Conservation (phyloP, 768 basidiomycete genomes). For the Tubosaeta sp. region DNA sequence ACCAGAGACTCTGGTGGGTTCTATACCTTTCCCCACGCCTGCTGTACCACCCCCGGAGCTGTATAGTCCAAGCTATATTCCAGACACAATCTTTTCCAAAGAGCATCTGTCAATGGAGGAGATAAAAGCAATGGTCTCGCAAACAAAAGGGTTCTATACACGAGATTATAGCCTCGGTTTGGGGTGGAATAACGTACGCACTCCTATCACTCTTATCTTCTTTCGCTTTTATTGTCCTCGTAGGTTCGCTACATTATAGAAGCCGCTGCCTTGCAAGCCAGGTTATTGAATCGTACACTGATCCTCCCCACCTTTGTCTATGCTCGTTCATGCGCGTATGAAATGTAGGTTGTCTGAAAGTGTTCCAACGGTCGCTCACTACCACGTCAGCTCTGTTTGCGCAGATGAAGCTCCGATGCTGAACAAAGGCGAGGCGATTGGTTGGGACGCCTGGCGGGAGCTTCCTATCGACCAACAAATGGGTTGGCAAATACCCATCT, state of each 20-base stretch:
- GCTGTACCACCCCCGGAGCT: neutral
- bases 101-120: slow-evolving; percentile 28
- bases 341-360: slow-evolving; percentile 24
- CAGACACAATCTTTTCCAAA: neutral
- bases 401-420: slow-evolving; percentile 39
- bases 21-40: neutral
- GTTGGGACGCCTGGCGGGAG: slow-evolving; percentile 36
- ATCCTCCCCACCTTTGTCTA: slow-evolving; percentile 42
- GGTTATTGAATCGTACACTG: slow-evolving; percentile 37
- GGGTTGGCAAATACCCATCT: slow-evolving; percentile 31
- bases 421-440: slow-evolving; percentile 38
- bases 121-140: slow-evolving; percentile 31
- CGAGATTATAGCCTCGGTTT: slow-evolving; percentile 28
- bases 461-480: slow-evolving; percentile 24
- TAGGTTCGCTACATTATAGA: slow-evolving; percentile 45
- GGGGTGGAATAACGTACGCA: slow-evolving; percentile 42
- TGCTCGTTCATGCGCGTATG: slow-evolving; percentile 40
- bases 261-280: slow-evolving; percentile 37
- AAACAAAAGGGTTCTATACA: slow-evolving; percentile 38
- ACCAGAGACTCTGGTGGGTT: neutral
- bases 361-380: neutral
- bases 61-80: neutral
- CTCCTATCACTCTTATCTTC: neutral
- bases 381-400: slow-evolving; percentile 27
- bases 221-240: neutral